Base-by-base conservation (phyloP, 352 stramenopile genomes). In the Globisporangium splendens region DNA sequence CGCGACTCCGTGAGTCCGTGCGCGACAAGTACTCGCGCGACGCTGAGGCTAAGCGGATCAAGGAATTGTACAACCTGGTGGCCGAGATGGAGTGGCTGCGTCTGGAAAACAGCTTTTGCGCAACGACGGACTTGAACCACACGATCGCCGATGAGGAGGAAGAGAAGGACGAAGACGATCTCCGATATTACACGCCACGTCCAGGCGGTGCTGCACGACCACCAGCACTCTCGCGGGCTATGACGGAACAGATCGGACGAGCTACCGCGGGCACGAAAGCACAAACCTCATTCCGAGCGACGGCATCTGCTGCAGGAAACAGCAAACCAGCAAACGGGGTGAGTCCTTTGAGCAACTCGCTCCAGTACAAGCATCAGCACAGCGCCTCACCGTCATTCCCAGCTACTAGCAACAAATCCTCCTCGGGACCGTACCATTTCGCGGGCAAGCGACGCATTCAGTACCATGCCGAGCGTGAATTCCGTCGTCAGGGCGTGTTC, bases 91-190 rank as follows among this genome's bases (percentile, higher is more conserved):
- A 92, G 42, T 94, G 85, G 85, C 74, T 94, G 38, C 84, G 78
- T 18, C 61, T 90, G 35, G 85, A 94, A 66, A 94, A 94, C 68
- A 88, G 75, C 35, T 94, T 94, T 31, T 94, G 83, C 58, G 82
- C 81, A 0, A 81, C 84, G 10, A 74, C 72, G 17, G 83, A 94
- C 55, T 58, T 89, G 11, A 92, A 92, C 50, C 83, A 93, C 61
- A 63, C 62, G n/a, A 62, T 85, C 21, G 65, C 80, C 15, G 65
- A 62, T 38, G 56, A 44, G 0, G 78, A 85, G 35, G 79, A 89
- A 17, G 62, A 88, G 55, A 70, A 84, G 49, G 65, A 76, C 4
- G 80, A 90, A 57, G 69, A 83, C 39, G 77, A 88, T 48, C 50
- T 84, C 42, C 72, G 74, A 43, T 75, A 85, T 41, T 87, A 88